Evolutionary conservation across 768 basidiomycete genomes (phyloP).

Genomic region (Mycena polygramma): DNA sequence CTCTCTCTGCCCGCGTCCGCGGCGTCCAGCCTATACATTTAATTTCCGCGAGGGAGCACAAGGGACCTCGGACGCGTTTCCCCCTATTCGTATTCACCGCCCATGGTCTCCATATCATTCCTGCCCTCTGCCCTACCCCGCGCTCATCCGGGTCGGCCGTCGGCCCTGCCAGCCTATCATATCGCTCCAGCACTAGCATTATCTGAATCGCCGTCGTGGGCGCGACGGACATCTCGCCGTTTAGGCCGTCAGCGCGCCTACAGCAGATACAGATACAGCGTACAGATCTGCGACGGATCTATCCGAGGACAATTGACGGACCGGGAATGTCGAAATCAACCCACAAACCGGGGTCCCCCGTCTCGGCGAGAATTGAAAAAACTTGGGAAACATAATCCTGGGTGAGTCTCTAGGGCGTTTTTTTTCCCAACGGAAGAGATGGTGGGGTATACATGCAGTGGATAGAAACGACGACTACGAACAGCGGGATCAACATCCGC

Average conservation of each 20-base stretch:
- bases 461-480: background rate
- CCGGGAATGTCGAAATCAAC: background rate
- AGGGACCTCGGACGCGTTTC: background rate
- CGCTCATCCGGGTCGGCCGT: background rate
- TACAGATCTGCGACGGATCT: no score
- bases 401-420: no score
- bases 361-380: no score
- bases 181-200: background rate
- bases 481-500: background rate
- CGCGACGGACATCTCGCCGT: slow-evolving; percentile 8
- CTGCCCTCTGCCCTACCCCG: background rate
- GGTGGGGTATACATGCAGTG: no score
- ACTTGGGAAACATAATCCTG: no score
- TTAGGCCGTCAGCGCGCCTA: slow-evolving; percentile 8
- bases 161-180: background rate
- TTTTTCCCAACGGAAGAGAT: no score
- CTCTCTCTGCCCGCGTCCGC: background rate
- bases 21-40: background rate
- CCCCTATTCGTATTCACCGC: slow-evolving; percentile 1
- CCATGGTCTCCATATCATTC: slow-evolving; percentile 8
- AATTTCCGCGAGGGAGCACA: background rate
- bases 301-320: background rate
- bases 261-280: background rate
- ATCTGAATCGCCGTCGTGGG: slow-evolving; percentile 24
- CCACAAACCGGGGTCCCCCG: background rate